Evolutionary conservation across 768 basidiomycete species (phyloP), one percentile per base, ranked within the genome.

Genomic region (Phlebiopsis flavidoalba): DNA sequence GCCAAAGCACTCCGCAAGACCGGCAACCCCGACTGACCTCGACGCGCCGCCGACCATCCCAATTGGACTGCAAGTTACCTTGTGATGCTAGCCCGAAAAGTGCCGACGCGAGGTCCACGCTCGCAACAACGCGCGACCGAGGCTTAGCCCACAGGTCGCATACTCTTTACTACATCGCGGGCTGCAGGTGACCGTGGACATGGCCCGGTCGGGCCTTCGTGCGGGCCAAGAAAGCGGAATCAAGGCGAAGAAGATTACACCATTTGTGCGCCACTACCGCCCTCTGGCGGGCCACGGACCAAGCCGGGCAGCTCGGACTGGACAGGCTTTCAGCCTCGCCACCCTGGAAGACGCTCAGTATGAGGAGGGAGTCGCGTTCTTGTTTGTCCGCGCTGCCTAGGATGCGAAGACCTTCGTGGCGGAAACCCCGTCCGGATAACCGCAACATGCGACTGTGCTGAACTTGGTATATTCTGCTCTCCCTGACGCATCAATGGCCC

Each of bases 201-300:
- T 73, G 45, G 73, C 76, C n/a, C n/a, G 6, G 75, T 77, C n/a
- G 86, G n/a, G 83, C 1, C 73, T 88, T 24, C 79, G 83, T 8
- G 83, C 79, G 0, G n/a, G 81, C 84, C 62, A 87, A 88, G 76
- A 83, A 88, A 66, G n/a, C n/a, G 87, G 87, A 1, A 62, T 88
- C 65, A 86, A 83, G 66, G 81, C 83, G 73, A 77, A 77, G 60
- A 68, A 75, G 15, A 78, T 76, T 14, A 79, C 84, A 14, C 78
- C 81, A 2, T 89, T 87, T 61, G 69, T 88, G 6, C 78, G 77
- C 47, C 80, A 78, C 59, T 79, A 79, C 67, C 69, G n/a, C 88
- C 67, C 76, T 84, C 72, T 82, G 84, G 63, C 80, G 86, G n/a
- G 82, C 85, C 0, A 79, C 85, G 3, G 81, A 82, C 64, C 83